A percentile compares a stretch with the other conserved stretches of the same genome.
phyloP scores from a whole-genome alignment of 2,329 filamentous ascomycete genomes.

The Incumbomyces delicatus region DNA sequence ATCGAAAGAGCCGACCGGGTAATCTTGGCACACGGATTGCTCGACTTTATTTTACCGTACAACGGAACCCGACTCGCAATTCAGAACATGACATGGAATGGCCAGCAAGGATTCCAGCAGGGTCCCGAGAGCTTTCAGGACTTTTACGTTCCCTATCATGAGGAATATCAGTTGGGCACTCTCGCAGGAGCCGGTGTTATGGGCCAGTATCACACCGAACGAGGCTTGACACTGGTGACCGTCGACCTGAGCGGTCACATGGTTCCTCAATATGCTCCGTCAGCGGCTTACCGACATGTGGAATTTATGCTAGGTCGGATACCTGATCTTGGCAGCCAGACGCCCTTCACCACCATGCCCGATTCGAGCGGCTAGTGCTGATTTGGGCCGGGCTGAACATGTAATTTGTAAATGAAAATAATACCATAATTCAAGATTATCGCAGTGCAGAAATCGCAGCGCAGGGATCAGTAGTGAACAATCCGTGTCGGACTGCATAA shows the following conservation, averaged over 20 bases:
- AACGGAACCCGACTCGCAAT: constrained; percentile 63
- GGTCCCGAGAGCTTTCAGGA: constrained; percentile 44
- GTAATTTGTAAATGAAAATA: background rate
- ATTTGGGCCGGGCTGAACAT: background rate
- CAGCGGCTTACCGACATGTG: constrained; percentile 51
- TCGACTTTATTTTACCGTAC: constrained; percentile 58
- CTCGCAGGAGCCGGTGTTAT: constrained; percentile 55
- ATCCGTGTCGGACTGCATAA: no score
- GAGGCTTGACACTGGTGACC: constrained; percentile 62
- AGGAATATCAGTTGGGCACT: constrained; percentile 34
- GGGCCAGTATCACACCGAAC: constrained; percentile 62
- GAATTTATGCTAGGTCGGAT: constrained; percentile 65
- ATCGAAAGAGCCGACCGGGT: constrained; percentile 66
- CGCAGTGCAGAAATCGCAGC: no score
- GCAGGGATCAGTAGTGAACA: no score
- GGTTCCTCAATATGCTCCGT: constrained; percentile 34
- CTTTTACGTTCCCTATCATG: constrained; percentile 60
- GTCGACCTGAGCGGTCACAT: constrained; percentile 55
- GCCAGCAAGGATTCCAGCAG: constrained; percentile 57
- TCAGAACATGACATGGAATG: constrained; percentile 75
- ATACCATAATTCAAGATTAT: no score
- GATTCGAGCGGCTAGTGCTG: constrained; percentile 12
- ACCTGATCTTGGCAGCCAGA: constrained; percentile 35
- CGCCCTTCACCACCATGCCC: constrained; percentile 18
- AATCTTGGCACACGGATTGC: constrained; percentile 61